Conservation (phyloP, 2,329 filamentous ascomycete genomes). For the Cladosporium sp. region DNA sequence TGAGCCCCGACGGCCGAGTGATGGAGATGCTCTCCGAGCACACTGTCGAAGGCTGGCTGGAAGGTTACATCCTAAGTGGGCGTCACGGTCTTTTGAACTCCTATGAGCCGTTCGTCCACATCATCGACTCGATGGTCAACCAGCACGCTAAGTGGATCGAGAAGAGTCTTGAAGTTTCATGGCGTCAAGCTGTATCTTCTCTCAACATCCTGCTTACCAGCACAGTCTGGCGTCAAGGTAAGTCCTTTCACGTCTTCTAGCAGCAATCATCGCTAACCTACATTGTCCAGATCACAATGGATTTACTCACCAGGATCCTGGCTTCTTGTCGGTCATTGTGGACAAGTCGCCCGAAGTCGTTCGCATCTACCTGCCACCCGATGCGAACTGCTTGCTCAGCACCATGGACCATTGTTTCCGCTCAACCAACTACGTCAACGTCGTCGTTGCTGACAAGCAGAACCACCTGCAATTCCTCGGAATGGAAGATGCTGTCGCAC, state of each 20-base stretch:
- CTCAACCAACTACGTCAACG: slow-evolving; percentile 75
- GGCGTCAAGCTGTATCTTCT: slow-evolving; percentile 68
- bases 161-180: slow-evolving; percentile 74
- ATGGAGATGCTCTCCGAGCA: slow-evolving; percentile 86
- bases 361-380: slow-evolving; percentile 74
- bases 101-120: slow-evolving; percentile 78
- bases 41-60: slow-evolving; percentile 74
- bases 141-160: slow-evolving; percentile 85
- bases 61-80: slow-evolving; percentile 72
- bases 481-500: slow-evolving; percentile 67
- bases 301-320: slow-evolving; percentile 76
- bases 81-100: slow-evolving; percentile 73
- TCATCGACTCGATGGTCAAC: slow-evolving; percentile 82
- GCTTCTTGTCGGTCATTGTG: slow-evolving; percentile 73
- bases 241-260: not conserved
- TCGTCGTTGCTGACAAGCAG: slow-evolving; percentile 76
- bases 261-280: not conserved
- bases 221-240: slow-evolving; percentile 68
- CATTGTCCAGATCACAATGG: slow-evolving; percentile 59
- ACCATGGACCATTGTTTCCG: slow-evolving; percentile 72
- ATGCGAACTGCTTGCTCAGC: slow-evolving; percentile 72
- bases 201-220: slow-evolving; percentile 76
- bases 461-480: slow-evolving; percentile 71
- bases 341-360: slow-evolving; percentile 79
- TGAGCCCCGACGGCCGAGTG: slow-evolving; percentile 63